Base-by-base conservation (phyloP, 345 rosid species). In the Populus euphratica region DNA sequence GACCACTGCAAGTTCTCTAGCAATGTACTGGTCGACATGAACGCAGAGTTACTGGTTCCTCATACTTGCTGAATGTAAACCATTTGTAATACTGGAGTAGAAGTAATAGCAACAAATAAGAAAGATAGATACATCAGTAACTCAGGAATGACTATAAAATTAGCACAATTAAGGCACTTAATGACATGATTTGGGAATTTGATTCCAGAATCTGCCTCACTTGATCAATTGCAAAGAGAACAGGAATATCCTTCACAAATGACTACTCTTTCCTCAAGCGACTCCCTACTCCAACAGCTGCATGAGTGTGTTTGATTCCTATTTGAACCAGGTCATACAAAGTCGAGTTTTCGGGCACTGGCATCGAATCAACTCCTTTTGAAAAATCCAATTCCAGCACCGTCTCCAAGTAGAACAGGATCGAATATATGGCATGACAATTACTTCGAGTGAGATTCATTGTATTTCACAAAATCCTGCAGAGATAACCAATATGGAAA, bases 21-120 rank as follows among this genome's bases (percentile, higher is more conserved):
- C 96, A 33, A 85, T 96, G 99, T 54, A 96, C 80, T 21, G 90
- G 94, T 65, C 87, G 84, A 80, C 87, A 79, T 79, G 98, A 92
- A 71, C 89, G 93, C 62, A 88, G 79, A 64, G 93, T 88, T 54
- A 88, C 87, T 36, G 98, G 91, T 88, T 93, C 99, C 80, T 92
- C 96, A 78, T 88, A 91, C 86, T 91, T 93, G 38, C 98, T 96
- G 90, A 96, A 96, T 29, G 98, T 91, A 82, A 96, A 96, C 99
- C 99, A 96, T 77, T 76, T 96, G 75, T 91, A 92, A 73, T 93
- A 96, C 99, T 93, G 94, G 70, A 76, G 85, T 50, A 78, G 74
- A 77, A 74, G 68, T 9, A 72, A 81, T 29, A 70, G 27, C 31
- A 83, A 83, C 56, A 78, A 78, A 77, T 76, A 54, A 71, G 35